Base-by-base conservation (phyloP, 805 yeast genomes). In the Starmerella stigmatis region DNA sequence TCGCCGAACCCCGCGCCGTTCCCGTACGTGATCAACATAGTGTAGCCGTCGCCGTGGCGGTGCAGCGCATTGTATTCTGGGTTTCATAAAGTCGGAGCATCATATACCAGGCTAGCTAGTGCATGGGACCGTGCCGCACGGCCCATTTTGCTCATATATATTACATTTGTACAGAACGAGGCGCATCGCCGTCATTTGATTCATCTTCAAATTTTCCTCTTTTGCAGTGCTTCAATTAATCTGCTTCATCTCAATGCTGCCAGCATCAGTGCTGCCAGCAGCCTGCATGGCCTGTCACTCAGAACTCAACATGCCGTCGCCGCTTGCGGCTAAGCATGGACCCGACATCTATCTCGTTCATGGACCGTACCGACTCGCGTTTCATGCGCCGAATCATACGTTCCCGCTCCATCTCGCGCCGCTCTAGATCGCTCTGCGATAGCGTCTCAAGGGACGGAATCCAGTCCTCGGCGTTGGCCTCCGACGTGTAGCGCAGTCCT, bases 341-440 rank as follows among this genome's bases (percentile, higher is more conserved):
- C 20, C 64, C 62, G 25, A 64, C 46, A 25, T 71, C 77, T 36
- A 60, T 58, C 32, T 74, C 73, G 47, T 74, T 79, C 42, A 76
- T 79, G 41, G 81, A 75, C 48, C 86, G 69, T 68, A 84, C 78
- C 9, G 86, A 79, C 61, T 92, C 97, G 64, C 98, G 77, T 69
- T 94, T 89, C 60, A 88, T 71, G 60, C 98, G 77, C 64, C 98
- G 76, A 50, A 86, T 72, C 60, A 83, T 86, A 63, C 97, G 74
- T 56, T 88, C 96, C 58, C 94, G 78, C 64, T 92, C 98, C 55
- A 86, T 86, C 61, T 92, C 97, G 54, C 97, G 74, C 65, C 81
- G 81, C 60, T 89, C 96, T 46, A 92, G 85, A 63, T 92, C 98
- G 75, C 88, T 86, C 44, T 84, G 88, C 1, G 92, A 78, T 48